These are phyloP conservation scores for Diaporthe australafricana DNA, from an alignment of 2,329 filamentous ascomycete genomes.

Conservation along the genomic window DNA sequence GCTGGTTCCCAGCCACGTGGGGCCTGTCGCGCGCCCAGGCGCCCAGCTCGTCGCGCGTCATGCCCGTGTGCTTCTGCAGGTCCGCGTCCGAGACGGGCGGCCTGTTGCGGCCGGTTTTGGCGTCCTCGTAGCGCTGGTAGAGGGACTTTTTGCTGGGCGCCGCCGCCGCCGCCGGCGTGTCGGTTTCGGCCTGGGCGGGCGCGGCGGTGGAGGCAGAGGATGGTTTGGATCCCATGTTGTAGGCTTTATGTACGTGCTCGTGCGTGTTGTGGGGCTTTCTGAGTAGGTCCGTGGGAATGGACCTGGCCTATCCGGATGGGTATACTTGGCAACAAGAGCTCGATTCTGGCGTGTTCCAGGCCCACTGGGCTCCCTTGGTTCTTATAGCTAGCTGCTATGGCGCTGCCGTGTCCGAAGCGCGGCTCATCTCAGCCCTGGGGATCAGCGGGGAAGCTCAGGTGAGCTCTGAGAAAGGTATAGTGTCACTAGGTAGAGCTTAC, in stretches of 20 bases:
- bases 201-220: background rate
- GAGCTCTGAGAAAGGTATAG: background rate
- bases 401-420: background rate
- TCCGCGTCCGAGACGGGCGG: constrained; percentile 53
- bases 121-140: constrained; percentile 40
- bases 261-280: constrained; percentile 41
- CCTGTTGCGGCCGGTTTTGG: constrained; percentile 38
- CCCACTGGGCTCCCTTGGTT: no score
- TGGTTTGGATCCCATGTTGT: background rate
- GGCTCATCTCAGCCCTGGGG: background rate
- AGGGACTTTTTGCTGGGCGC: constrained; percentile 38
- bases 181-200: background rate
- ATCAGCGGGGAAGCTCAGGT: background rate
- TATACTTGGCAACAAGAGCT: background rate
- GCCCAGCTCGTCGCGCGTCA: constrained; percentile 46
- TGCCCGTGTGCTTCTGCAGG: constrained; percentile 54
- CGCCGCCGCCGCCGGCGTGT: background rate
- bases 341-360: background rate
- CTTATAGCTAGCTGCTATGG: constrained; percentile 3
- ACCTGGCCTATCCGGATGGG: fast-evolving
- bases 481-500: background rate
- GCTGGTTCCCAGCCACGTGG: constrained; percentile 54
- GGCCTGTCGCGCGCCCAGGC: constrained; percentile 52
- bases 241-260: background rate
- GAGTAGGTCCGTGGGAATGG: no score